These are phyloP conservation scores for Closterium sp. DNA, from an alignment of 139 green algal species.

Conservation along the genomic window DNA sequence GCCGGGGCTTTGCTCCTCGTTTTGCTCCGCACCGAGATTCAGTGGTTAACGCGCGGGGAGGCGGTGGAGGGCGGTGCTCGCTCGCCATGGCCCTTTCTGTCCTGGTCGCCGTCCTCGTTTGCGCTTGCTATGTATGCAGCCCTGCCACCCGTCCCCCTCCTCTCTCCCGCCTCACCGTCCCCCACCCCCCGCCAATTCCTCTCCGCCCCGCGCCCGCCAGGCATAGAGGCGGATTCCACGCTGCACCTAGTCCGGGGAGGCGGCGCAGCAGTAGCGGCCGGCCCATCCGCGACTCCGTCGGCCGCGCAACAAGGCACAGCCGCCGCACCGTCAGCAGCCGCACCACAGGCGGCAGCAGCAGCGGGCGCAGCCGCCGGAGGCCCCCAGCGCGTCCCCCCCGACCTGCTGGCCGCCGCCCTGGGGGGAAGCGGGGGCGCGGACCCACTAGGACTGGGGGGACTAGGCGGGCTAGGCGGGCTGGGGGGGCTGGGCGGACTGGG, in stretches of 20 bases:
- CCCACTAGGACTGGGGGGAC: conserved; percentile 5
- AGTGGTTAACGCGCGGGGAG: no score
- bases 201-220: conserved; percentile 51
- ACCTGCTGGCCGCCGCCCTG: not conserved
- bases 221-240: conserved; percentile 48
- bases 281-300: conserved; percentile 2
- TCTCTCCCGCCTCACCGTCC: no score
- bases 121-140: no score
- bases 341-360: not conserved
- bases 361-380: conserved; percentile 6
- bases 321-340: conserved; percentile 1
- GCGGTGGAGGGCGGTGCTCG: no score
- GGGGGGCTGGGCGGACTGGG: conserved; percentile 26
- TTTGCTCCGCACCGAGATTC: no score
- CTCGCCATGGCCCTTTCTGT: no score
- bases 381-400: not conserved
- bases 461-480: conserved; percentile 44
- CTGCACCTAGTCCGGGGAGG: conserved; percentile 55
- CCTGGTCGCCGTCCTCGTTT: no score
- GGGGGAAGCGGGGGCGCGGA: not conserved
- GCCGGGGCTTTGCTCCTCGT: no score
- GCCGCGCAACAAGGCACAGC: not conserved
- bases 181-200: conserved; percentile 14
- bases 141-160: no score
- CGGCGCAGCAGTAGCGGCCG: not conserved